phyloP scores from a whole-genome alignment of 2,329 filamentous ascomycete species.

The Xylaria sp. region DNA sequence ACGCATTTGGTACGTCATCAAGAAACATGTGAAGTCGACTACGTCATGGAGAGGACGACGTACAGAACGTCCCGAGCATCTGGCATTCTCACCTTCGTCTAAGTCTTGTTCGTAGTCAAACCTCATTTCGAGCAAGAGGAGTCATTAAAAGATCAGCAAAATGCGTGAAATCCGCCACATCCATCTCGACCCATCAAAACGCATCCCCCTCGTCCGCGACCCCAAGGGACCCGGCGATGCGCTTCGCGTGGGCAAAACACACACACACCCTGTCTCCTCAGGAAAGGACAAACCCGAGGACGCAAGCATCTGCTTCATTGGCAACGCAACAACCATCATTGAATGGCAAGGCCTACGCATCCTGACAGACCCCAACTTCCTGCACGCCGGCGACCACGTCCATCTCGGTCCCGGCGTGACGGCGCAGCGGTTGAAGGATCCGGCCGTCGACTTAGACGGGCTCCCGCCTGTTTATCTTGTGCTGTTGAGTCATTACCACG shows the following conservation, averaged over 20 bases:
- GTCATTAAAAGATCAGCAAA: neutral
- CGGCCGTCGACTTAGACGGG: conserved; percentile 53
- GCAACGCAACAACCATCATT: conserved; percentile 52
- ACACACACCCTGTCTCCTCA: conserved; percentile 24
- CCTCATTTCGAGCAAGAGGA: neutral
- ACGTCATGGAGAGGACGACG: conserved; percentile 3
- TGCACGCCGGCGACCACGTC: conserved; percentile 60
- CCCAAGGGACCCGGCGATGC: conserved; percentile 20
- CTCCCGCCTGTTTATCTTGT: conserved; percentile 56
- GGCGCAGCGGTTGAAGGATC: conserved; percentile 50
- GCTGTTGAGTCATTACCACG: conserved; percentile 61
- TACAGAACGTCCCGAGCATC: neutral
- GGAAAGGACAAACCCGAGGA: conserved; percentile 27
- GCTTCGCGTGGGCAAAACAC: conserved; percentile 25
- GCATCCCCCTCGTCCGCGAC: conserved; percentile 30
- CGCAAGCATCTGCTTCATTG: conserved; percentile 49
- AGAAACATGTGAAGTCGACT: neutral
- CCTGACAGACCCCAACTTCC: conserved; percentile 59
- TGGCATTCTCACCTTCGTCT: neutral
- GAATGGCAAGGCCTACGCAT: conserved; percentile 49
- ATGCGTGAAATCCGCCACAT: conserved; percentile 26
- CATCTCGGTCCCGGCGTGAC: conserved; percentile 60
- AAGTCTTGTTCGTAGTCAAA: neutral
- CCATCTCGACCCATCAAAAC: conserved; percentile 24
- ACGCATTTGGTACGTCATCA: conserved; percentile 9